Conservation (phyloP, 345 rosid species). For the Salix koriyanagi region DNA sequence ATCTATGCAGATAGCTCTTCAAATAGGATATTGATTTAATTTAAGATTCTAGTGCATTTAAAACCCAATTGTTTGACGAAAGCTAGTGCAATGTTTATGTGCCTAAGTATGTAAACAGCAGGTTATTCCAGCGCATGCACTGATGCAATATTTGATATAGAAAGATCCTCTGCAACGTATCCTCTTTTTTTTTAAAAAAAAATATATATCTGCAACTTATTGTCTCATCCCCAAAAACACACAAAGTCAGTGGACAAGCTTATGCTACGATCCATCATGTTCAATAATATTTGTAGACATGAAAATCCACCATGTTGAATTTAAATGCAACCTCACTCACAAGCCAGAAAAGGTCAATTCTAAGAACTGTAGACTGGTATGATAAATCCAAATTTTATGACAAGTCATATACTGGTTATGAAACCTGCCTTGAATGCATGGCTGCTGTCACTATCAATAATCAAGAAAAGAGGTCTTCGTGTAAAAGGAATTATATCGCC, state of each 20-base stretch:
- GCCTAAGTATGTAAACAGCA: background rate
- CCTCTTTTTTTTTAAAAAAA: too few species aligned
- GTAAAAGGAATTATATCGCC: constrained; percentile 95
- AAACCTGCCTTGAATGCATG: constrained; percentile 99
- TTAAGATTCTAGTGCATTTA: background rate
- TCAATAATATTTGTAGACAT: background rate
- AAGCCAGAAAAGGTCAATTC: background rate
- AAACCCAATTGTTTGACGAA: background rate
- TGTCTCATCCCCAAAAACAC: background rate
- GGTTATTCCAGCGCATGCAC: background rate
- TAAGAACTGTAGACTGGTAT: background rate
- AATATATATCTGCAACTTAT: background rate
- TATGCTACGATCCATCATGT: background rate
- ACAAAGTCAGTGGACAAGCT: background rate
- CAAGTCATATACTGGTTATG: constrained; percentile 50
- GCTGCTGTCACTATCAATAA: constrained; percentile 94
- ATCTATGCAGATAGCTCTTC: background rate
- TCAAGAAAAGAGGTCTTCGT: constrained; percentile 83
- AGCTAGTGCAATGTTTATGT: background rate
- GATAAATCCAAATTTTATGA: constrained; percentile 8
- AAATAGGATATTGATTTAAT: background rate
- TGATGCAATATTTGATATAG: background rate
- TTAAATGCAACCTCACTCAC: background rate
- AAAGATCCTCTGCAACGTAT: background rate
- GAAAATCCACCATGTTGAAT: background rate